Evolutionary conservation across 768 basidiomycete species (phyloP).

Genomic region (Mycena venus): DNA sequence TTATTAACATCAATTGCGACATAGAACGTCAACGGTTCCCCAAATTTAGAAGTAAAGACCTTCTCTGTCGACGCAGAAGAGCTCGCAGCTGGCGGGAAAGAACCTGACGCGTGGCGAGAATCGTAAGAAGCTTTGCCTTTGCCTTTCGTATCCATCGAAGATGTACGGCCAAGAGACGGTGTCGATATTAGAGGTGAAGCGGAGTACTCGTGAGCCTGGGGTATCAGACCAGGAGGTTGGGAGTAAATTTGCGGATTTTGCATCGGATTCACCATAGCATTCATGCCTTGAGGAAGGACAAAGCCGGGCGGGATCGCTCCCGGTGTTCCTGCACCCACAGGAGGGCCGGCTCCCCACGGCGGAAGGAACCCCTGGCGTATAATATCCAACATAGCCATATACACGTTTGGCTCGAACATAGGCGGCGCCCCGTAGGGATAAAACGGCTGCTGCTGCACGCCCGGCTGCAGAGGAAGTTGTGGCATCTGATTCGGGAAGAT

Average conservation of each 20-base stretch:
- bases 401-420: constrained; percentile 1
- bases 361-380: not conserved
- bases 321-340: not conserved
- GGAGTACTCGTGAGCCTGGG: not conserved
- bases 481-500: constrained; percentile 6
- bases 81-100: constrained; percentile 16
- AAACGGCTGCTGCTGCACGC: constrained; percentile 5
- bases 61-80: constrained; percentile 35
- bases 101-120: constrained; percentile 3
- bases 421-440: not conserved
- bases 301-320: not conserved
- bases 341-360: not conserved
- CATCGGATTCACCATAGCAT: not conserved
- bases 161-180: constrained; percentile 2
- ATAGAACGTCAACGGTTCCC: constrained; percentile 66
- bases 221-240: constrained; percentile 23
- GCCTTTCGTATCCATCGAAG: constrained; percentile 26
- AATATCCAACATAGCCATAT: constrained; percentile 9
- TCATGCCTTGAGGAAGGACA: not conserved
- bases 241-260: not conserved
- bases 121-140: constrained; percentile 18
- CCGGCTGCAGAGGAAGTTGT: constrained; percentile 18
- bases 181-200: not conserved
- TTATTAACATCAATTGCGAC: constrained; percentile 77
- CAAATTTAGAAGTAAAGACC: constrained; percentile 60